Base-by-base conservation (phyloP, 441 rosid species). In the Bocquillonia castaneifolia region DNA sequence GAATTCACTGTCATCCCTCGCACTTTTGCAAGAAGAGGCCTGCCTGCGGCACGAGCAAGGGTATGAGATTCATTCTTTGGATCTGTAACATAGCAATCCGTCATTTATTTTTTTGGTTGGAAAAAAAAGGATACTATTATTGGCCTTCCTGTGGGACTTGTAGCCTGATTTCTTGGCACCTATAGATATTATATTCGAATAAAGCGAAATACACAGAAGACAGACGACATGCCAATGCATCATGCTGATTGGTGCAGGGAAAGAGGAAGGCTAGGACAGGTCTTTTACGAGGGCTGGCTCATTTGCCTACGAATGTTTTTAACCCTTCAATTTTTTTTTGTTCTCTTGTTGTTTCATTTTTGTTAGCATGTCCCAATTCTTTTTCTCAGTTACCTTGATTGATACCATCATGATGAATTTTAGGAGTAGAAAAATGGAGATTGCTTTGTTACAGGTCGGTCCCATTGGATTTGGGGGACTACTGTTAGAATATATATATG, bases 1-100 rank as follows among this genome's bases (percentile, higher is more conserved):
- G 60, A 72, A 72, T 70, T 69, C 63, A 56, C 77, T 64, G 65
- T 71, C 72, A 69, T 72, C 72, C 76, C 70, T 71, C 60, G 5
- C 47, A 34, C 67, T 29, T 13, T 39, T 70, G 36, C 74, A 39
- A 64, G 72, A 48, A 63, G 59, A 68, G 77, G 71, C 75, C 76
- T 69, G 71, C 75, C 76, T 69, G 74, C 85, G 58, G 58, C 63
- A 28, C 48, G 52, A 45, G 84, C 80, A 64, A 63, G 25, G 81
- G 79, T 80, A 31, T 62, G 81, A 68, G 81, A 80, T 73, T 82
- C 84, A 86, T 87, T 90, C 85, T 83, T 90, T 87, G 78, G 66
- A 67, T 79, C 73, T 86, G 89, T 81, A 82, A 78, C 81, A 73
- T 89, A 88, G 90, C 78, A 81, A 79, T 80, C 82, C 65, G 37